Percentiles rank a stretch among this genome's conserved stretches.
Conservation (phyloP, 176 grass and related monocot genomes). For the Oryza glumipatula region DNA sequence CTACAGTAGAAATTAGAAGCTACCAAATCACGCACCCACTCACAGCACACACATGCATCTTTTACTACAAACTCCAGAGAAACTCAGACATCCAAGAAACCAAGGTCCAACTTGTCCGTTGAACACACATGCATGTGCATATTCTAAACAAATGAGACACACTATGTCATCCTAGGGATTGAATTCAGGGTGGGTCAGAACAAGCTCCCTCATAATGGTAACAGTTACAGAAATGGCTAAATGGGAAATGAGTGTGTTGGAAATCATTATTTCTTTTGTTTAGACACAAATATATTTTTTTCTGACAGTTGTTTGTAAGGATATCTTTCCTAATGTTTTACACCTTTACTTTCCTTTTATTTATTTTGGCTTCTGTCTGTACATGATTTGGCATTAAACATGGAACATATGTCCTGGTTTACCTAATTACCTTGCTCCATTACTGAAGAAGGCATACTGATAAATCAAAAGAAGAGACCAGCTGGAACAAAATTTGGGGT, state of each 20-base stretch:
- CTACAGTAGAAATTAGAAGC: not conserved
- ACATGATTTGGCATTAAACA: not conserved
- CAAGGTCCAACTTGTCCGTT: no score
- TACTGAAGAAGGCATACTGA: no score
- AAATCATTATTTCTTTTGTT: not conserved
- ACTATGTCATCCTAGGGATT: no score
- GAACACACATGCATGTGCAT: no score
- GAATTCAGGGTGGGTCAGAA: no score
- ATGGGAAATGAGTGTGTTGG: not conserved
- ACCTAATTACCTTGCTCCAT: no score
- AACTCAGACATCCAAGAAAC: no score
- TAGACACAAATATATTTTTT: not conserved
- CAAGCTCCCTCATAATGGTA: not conserved
- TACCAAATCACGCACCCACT: not conserved
- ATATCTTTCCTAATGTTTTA: not conserved
- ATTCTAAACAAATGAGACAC: no score
- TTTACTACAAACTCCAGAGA: no score
- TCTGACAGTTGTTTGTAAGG: not conserved
- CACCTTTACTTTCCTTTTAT: not conserved
- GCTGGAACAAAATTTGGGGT: no score
- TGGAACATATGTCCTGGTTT: not conserved
- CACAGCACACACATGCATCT: no score
- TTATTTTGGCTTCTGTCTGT: not conserved
- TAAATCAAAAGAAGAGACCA: no score
- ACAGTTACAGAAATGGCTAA: not conserved